phyloP scores from a whole-genome alignment of 768 basidiomycete species.

The Termitomyces sp. region DNA sequence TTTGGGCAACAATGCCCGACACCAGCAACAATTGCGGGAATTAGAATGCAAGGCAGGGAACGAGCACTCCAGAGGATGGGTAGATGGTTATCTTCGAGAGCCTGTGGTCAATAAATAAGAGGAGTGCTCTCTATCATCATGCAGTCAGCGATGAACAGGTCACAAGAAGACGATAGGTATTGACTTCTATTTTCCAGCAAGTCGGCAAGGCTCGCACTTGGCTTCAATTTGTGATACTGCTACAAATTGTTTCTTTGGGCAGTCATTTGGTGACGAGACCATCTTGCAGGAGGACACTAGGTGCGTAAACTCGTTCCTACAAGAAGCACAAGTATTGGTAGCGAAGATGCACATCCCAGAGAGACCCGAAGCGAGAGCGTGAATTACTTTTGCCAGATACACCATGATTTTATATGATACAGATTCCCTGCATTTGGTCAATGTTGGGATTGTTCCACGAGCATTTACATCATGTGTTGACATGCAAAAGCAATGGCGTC shows the following conservation, averaged over 20 bases:
- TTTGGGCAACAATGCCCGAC: conserved; percentile 5
- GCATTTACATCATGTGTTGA: conserved; percentile 1
- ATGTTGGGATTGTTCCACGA: not conserved
- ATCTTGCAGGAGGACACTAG: not conserved
- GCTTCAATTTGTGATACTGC: not conserved
- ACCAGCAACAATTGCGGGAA: not conserved
- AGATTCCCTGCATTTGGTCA: not conserved
- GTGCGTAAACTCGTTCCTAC: not conserved
- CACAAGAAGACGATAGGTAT: not conserved
- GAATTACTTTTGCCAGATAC: not conserved
- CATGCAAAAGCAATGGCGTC: not conserved
- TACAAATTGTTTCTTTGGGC: not conserved
- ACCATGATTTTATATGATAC: not conserved
- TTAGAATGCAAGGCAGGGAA: not conserved
- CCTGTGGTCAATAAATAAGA: not conserved
- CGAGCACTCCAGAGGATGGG: not conserved
- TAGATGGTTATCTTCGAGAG: not conserved
- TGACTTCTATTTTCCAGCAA: conserved; percentile 2
- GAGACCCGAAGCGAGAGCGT: not conserved
- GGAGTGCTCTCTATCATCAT: not conserved
- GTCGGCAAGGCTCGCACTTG: not conserved
- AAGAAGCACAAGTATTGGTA: not conserved
- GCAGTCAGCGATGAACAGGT: not conserved
- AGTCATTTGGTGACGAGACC: not conserved
- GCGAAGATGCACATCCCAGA: not conserved